Conservation (phyloP, 208 protist species). For the Blastocrithidia nonstop region DNA sequence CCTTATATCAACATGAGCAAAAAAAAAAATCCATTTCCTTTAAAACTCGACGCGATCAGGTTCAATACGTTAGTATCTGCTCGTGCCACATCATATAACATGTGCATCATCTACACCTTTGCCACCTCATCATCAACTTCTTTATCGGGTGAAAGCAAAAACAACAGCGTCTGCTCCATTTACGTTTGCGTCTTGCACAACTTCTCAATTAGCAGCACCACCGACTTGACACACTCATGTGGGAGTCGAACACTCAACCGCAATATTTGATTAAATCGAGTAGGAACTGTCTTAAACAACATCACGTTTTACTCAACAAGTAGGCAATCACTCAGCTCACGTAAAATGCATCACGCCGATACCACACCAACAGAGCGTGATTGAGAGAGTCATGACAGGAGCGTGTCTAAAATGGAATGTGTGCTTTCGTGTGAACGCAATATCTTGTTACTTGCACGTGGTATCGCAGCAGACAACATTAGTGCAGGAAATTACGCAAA, state of each 20-base stretch:
- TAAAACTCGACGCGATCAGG: slow-evolving; percentile 34
- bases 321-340: slow-evolving; percentile 70
- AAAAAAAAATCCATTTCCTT: slow-evolving; percentile 33
- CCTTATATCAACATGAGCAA: slow-evolving; percentile 57
- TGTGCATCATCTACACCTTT: slow-evolving; percentile 66
- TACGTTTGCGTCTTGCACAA: slow-evolving; percentile 52
- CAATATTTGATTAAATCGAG: slow-evolving; percentile 44
- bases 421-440: slow-evolving; percentile 50
- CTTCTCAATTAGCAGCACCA: slow-evolving; percentile 74
- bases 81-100: slow-evolving; percentile 79
- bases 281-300: slow-evolving; percentile 33
- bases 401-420: slow-evolving; percentile 38
- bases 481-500: slow-evolving; percentile 37
- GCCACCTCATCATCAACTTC: slow-evolving; percentile 19
- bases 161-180: slow-evolving; percentile 41
- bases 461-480: slow-evolving; percentile 43
- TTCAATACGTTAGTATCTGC: slow-evolving; percentile 54
- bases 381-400: slow-evolving; percentile 36
- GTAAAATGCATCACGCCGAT: slow-evolving; percentile 30
- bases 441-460: slow-evolving; percentile 20
- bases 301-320: slow-evolving; percentile 39
- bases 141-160: slow-evolving; percentile 28
- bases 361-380: neutral
- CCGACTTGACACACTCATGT: slow-evolving; percentile 46
- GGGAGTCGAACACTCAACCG: slow-evolving; percentile 31